Evolutionary conservation across 1,139 yeast genomes (phyloP), one percentile per base, ranked within the genome.

Genomic region (Entelexis paramagnoliae): DNA sequence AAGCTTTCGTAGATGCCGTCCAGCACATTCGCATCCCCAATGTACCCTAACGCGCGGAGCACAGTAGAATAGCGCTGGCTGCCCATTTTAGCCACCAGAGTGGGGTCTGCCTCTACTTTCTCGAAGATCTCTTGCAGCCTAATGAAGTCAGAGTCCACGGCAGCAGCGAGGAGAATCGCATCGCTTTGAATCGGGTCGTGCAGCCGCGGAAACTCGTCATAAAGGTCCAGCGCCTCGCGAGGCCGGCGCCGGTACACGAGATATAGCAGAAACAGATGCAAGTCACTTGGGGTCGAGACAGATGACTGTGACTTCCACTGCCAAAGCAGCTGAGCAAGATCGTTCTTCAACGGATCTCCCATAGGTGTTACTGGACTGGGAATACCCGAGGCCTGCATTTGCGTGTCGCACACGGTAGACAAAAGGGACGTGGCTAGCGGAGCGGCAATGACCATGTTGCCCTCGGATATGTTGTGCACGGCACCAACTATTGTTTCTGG

Each of bases 101-200:
- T 30, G 9, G 51, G 48, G 19, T 44, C 30, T 2, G 30, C 24
- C 34, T 55, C 58, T 2, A 83, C 69, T 2, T 71, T 72, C 56
- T 83, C 85, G 61, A 85, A 81, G 48, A 78, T 75, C n/a, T 68
- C 61, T 62, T 81, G 83, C 55, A 86, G 69, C 6, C 74, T 68
- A 29, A 68, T 67, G 83, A 88, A 83, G 58, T 80, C 77, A 41
- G 75, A 72, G 16, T 70, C 64, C 40, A 70, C 67, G 2, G 83
- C 79, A 55, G 81, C 72, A 2, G 81, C 70, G 16, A 59, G 55
- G 34, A 68, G 56, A 30, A 66, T 51, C 4, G 64, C 56, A 42
- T 64, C 65, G 36, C 54, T 59, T 26, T 58, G 65, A 48, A 51
- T 49, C 11, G 53, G 50, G 16, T 34, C 40, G 26, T 64, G 68